Base-by-base conservation (phyloP, 495 filamentous ascomycete species). In the Aspergillus nanangensis region DNA sequence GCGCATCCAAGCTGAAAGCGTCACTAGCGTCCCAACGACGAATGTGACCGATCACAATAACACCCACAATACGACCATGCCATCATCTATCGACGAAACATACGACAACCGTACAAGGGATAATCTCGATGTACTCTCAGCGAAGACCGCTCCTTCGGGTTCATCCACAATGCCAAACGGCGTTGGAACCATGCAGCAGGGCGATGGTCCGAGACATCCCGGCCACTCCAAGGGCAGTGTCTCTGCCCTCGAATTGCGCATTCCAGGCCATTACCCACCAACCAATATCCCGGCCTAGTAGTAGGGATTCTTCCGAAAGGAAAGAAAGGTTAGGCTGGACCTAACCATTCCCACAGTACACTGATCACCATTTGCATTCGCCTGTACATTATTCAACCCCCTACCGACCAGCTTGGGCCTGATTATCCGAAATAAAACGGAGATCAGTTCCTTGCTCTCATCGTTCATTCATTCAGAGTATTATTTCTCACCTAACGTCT, bases 181-280 rank as follows among this genome's bases (percentile, higher is more conserved):
- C 20, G 25, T 46, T 32, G 17, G 17, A 38, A 45, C 11, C 11
- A 45, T n/a, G n/a, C n/a, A n/a, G n/a, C n/a, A n/a, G n/a, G n/a
- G n/a, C n/a, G n/a, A n/a, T n/a, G n/a, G n/a, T n/a, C n/a, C n/a
- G n/a, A n/a, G n/a, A n/a, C n/a, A n/a, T n/a, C n/a, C 48, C 15
- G 11, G 25, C 25, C 35, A 58, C 27, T 52, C 50, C 24, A 66
- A 70, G 51, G 60, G 55, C 37, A 62, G 58, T 20, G 35, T 54
- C 8, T 62, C 63, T 4, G 55, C 56, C 1, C 38, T 69, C 27
- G 66, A 65, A 38, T 47, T 65, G 53, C 58, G 62, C 37, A 69
- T 72, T n/a, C 68, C 68, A 0, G 68, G 68, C 15, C 62, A 57
- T 34, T 72, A 45, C 39, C 68, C 68, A 9, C 65, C 54, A 11